phyloP scores from a whole-genome alignment of 768 basidiomycete genomes.

The Albatrellus ellisii region DNA sequence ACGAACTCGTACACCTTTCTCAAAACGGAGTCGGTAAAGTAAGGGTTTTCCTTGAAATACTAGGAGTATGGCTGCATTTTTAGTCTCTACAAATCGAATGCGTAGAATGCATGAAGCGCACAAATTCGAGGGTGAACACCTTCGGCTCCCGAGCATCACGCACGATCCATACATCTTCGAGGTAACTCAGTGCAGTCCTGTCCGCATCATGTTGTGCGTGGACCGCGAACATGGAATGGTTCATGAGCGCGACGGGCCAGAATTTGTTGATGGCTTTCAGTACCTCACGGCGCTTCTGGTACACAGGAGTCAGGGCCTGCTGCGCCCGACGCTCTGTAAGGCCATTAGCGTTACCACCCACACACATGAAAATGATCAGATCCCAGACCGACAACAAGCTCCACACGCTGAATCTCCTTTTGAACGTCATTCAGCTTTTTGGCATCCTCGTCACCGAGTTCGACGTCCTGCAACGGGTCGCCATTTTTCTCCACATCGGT shows the following conservation, averaged over 20 bases:
- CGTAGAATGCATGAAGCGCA: conserved; percentile 29
- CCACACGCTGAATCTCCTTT: conserved; percentile 57
- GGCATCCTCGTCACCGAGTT: conserved; percentile 61
- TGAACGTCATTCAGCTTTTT: conserved; percentile 51
- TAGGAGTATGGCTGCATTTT: conserved; percentile 18
- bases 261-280: conserved; percentile 61
- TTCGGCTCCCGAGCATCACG: conserved; percentile 64
- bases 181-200: conserved; percentile 67
- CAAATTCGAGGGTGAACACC: conserved; percentile 81
- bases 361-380: background rate
- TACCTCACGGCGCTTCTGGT: conserved; percentile 56
- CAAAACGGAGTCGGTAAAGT: conserved; percentile 61
- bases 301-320: conserved; percentile 43
- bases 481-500: conserved; percentile 55
- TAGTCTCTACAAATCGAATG: conserved; percentile 1
- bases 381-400: conserved; percentile 57
- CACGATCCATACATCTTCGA: conserved; percentile 77
- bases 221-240: conserved; percentile 47
- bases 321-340: conserved; percentile 51
- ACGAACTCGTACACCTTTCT: conserved; percentile 75
- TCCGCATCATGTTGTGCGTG: conserved; percentile 66
- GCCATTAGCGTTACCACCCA: conserved; percentile 5
- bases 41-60: conserved; percentile 82
- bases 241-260: conserved; percentile 80
- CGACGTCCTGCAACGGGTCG: conserved; percentile 45